Evolutionary conservation across 2,329 filamentous ascomycete species (phyloP).

Genomic region (Ceratocystis papillata): DNA sequence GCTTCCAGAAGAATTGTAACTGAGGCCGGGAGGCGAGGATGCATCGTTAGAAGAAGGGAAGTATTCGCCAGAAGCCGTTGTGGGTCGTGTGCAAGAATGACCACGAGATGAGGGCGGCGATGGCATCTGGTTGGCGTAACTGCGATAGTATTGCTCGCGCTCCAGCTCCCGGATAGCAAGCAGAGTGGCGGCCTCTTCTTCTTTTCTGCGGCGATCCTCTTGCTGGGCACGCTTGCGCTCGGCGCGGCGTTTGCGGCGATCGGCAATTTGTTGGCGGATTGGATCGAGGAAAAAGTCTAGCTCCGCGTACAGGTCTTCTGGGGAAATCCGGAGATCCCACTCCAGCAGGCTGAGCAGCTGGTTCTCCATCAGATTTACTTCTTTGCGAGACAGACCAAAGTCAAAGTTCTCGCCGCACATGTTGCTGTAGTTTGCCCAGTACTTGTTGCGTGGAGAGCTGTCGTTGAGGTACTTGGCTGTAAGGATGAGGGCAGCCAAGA

Average conservation of each 20-base stretch:
- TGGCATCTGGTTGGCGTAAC: slow-evolving; percentile 33
- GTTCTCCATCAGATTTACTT: slow-evolving; percentile 99
- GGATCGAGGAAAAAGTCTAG: slow-evolving; percentile 81
- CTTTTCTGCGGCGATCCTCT: slow-evolving; percentile 26
- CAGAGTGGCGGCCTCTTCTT: neutral
- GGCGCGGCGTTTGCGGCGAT: slow-evolving; percentile 41
- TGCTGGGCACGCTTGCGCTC: slow-evolving; percentile 38
- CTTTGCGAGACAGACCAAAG: slow-evolving; percentile 87
- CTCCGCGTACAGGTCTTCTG: slow-evolving; percentile 76
- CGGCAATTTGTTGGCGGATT: slow-evolving; percentile 53
- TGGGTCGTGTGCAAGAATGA: slow-evolving; percentile 33
- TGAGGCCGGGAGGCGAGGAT: slow-evolving; percentile 26
- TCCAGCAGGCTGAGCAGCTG: slow-evolving; percentile 89
- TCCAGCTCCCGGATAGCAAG: slow-evolving; percentile 7
- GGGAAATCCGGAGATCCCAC: slow-evolving; percentile 80
- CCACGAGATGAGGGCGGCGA: slow-evolving; percentile 40
- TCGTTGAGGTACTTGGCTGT: slow-evolving; percentile 98
- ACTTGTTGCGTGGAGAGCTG: slow-evolving; percentile 99
- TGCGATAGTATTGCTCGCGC: slow-evolving; percentile 27
- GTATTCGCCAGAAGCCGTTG: neutral
- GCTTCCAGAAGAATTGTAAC: slow-evolving; percentile 41
- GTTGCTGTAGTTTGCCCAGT: slow-evolving; percentile 90
- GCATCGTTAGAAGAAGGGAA: neutral
- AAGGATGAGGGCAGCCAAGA: slow-evolving; percentile 74
- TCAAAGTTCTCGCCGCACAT: slow-evolving; percentile 53